These are phyloP conservation scores for Gleditsia sinensis DNA, from an alignment of 306 rosid species.

Conservation along the genomic window DNA sequence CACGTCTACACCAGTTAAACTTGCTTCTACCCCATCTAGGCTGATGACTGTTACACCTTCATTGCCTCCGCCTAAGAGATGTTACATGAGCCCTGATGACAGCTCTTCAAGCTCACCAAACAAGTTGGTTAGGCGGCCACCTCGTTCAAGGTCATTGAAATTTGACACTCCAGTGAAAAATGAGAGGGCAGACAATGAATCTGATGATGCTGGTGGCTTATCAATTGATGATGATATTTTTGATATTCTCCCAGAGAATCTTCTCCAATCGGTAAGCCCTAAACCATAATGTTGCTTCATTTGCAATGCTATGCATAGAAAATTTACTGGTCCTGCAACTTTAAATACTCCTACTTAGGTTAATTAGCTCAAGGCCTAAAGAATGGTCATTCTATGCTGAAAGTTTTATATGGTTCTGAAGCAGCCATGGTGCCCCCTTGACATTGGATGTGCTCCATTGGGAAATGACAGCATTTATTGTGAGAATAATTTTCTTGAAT, in stretches of 20 bases:
- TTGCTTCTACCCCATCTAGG: conserved; percentile 54
- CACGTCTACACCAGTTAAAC: conserved; percentile 58
- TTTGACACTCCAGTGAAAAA: conserved; percentile 74
- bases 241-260: conserved; percentile 60
- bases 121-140: conserved; percentile 62
- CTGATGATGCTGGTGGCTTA: conserved; percentile 27
- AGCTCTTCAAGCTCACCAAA: conserved; percentile 34
- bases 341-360: neutral
- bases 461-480: neutral
- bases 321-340: neutral
- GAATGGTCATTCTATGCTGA: neutral
- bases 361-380: neutral
- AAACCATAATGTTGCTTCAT: too few relatives aligned
- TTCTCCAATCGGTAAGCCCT: conserved; percentile 72
- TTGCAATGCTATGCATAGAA: neutral
- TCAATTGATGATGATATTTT: conserved; percentile 46
- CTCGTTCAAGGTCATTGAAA: conserved; percentile 62
- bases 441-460: neutral
- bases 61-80: conserved; percentile 52
- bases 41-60: conserved; percentile 73
- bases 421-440: neutral
- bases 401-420: neutral
- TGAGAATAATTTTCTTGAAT: neutral
- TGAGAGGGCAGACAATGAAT: conserved; percentile 27
- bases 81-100: conserved; percentile 58